phyloP scores from a whole-genome alignment of 768 basidiomycete species.

The Boletus reticulatus region DNA sequence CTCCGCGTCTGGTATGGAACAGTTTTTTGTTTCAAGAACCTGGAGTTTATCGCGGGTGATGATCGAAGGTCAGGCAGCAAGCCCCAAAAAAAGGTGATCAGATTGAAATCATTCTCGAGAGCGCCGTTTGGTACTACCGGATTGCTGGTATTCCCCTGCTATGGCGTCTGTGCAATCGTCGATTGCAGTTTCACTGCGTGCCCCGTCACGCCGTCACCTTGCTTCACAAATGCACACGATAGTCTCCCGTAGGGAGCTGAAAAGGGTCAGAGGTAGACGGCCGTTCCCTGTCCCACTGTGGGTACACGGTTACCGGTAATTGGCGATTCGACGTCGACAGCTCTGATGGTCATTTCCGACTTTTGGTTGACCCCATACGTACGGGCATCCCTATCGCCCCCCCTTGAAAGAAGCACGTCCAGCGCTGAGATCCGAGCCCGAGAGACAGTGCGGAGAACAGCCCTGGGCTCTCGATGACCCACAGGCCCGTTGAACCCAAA shows the following conservation, averaged over 20 bases:
- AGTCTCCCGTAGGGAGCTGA: no score
- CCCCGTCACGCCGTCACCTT: no score
- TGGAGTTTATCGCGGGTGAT: no score
- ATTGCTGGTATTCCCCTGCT: neutral
- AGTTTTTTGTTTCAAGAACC: no score
- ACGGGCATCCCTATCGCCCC: no score
- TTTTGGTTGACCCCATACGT: neutral
- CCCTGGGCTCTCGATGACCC: neutral
- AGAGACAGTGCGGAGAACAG: no score
- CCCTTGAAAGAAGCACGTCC: neutral
- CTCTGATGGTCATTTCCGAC: neutral
- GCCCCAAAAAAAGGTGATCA: no score
- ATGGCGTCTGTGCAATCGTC: neutral
- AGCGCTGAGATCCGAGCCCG: neutral
- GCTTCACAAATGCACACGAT: no score
- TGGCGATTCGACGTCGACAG: neutral
- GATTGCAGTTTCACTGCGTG: no score
- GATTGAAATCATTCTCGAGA: no score
- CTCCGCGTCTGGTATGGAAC: no score
- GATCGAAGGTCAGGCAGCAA: no score
- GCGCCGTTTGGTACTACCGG: neutral
- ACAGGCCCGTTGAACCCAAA: neutral
- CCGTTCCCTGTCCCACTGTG: neutral
- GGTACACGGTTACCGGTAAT: neutral
- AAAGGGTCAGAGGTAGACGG: neutral